phyloP scores from a whole-genome alignment of 2,329 filamentous ascomycete genomes.

The Xylariaceae sp. region DNA sequence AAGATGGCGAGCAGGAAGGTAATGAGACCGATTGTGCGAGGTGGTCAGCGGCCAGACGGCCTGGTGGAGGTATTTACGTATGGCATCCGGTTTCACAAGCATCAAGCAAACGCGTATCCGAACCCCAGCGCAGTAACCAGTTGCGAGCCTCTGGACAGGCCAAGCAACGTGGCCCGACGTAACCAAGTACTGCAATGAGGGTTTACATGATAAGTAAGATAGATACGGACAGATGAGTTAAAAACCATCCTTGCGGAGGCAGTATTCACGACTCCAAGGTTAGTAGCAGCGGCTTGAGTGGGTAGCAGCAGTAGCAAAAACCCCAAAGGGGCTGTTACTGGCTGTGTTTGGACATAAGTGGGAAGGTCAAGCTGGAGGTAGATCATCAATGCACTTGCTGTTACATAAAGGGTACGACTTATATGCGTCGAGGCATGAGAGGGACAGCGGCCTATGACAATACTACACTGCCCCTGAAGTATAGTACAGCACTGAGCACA shows the following conservation, averaged over 20 bases:
- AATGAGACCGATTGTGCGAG: background rate
- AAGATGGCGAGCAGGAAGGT: slow-evolving; percentile 10
- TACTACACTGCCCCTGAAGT: too few relatives aligned
- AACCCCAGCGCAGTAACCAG: background rate
- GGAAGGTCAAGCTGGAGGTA: slow-evolving; percentile 25
- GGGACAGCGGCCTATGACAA: too few relatives aligned
- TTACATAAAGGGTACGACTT: slow-evolving; percentile 9
- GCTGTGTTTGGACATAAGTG: slow-evolving; percentile 24
- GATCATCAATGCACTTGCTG: slow-evolving; percentile 38
- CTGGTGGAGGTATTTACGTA: slow-evolving; percentile 13
- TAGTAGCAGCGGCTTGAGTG: too few relatives aligned
- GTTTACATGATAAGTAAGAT: background rate
- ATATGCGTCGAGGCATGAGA: too few relatives aligned
- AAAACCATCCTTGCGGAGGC: too few relatives aligned
- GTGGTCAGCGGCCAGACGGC: slow-evolving; percentile 15
- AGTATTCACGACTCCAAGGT: too few relatives aligned
- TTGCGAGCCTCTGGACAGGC: background rate
- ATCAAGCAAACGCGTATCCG: slow-evolving; percentile 10
- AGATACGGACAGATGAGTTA: too few relatives aligned
- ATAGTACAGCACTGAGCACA: too few relatives aligned
- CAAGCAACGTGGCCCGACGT: background rate
- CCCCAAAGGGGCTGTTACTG: slow-evolving; percentile 11
- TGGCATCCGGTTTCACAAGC: slow-evolving; percentile 24
- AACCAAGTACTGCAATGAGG: background rate
- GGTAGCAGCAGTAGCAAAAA: slow-evolving; percentile 1